Conservation (phyloP, 805 yeast species). For the Hanseniaspora guilliermondii region DNA sequence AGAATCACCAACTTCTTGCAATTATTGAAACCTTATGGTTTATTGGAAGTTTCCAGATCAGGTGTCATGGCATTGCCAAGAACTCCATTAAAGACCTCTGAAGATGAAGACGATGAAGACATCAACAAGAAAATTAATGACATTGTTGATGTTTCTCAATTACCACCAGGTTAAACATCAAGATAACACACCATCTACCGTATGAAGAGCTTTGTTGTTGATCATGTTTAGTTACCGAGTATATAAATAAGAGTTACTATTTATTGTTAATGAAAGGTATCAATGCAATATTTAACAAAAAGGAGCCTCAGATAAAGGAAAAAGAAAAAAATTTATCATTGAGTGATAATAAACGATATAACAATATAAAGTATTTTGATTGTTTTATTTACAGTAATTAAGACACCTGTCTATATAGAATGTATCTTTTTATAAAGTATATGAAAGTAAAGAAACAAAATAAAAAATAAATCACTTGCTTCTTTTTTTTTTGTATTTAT, state of each 20-base stretch:
- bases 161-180: constrained; percentile 80
- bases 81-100: constrained; percentile 61
- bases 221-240: no score
- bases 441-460: background rate
- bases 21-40: constrained; percentile 88
- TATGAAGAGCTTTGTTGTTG: no score
- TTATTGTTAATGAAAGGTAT: no score
- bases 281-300: no score
- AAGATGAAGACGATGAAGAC: constrained; percentile 42
- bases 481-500: no score
- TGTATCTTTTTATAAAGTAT: background rate
- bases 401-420: background rate
- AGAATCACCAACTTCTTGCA: constrained; percentile 78
- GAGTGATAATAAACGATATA: no score
- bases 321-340: no score
- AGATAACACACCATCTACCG: no score
- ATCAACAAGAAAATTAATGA: constrained; percentile 45
- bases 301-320: no score
- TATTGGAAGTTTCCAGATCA: constrained; percentile 88
- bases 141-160: constrained; percentile 72
- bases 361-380: background rate
- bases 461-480: no score
- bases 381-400: background rate
- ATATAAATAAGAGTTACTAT: no score
- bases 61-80: constrained; percentile 99